Base-by-base conservation (phyloP, 2,329 filamentous ascomycete genomes). In the Colletotrichum lini region DNA sequence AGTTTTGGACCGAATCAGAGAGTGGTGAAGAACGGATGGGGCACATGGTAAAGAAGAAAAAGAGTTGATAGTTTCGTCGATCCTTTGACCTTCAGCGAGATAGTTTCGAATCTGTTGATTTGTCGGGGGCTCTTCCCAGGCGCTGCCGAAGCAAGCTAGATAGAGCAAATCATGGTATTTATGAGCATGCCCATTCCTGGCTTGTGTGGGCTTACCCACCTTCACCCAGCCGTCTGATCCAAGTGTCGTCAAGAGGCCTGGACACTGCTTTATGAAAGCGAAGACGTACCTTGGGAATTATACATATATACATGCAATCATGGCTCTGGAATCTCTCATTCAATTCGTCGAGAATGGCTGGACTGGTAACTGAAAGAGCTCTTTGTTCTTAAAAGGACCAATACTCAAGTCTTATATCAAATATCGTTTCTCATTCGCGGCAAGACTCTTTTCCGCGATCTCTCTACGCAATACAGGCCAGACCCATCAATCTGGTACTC, bases 51-150 rank as follows among this genome's bases (percentile, higher is more conserved):
- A 40, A 42, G 54, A 42, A 54, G 15, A 54, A 57, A n/a, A 57
- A 38, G 54, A 57, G 54, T 35, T 42, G n/a, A 12, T 38, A 15
- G n/a, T 57, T 57, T 57, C 38, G 5, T 40, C 42, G n/a, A 57
- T 23, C 35, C n/a, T 10, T 18, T 10, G 13, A 8, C 13, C 23
- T 57, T 42, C 38, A 35, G 35, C 54, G n/a, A 57, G n/a, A 57
- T 15, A 12, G 13, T 18, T 21, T 57, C 54, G 35, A 15, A n/a
- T 23, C 10, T 57, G 54, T 13, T 57, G 54, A 18, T 57, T 42
- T 57, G 38, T 21, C 13, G 5, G n/a, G n/a, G 6, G 8, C 13
- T 35, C 15, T 44, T 26, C 7, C 30, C 12, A 26, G 21, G 16
- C 18, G 40, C 40, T 23, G 23, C 38, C 54, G 21, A 30, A 7